Evolutionary conservation across 78 protist genomes (phyloP), one percentile per base, ranked within the genome.

Genomic region (Neovahlkampfia damariscottae): DNA sequence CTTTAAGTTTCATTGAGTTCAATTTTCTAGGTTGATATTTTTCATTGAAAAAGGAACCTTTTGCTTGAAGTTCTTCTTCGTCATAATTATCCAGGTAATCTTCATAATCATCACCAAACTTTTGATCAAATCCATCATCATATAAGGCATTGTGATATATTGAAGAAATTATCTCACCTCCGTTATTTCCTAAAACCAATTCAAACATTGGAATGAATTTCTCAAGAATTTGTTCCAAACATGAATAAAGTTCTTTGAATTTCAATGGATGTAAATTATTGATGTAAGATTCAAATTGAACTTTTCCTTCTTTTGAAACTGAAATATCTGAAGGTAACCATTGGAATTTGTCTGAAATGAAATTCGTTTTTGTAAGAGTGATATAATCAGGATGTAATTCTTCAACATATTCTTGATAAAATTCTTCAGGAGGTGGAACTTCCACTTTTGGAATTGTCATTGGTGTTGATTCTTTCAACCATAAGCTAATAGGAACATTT

Each of bases 211-310:
- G 85, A 19, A 82, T 67, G 78, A 82, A 82, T n/a, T 8, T 2
- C 0, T 40, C 75, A 28, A 82, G 41, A 5, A 82, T 58, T 39
- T 27, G 8, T 36, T 27, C 85, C 59, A 82, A n/a, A 10, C 66
- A 32, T 0, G 10, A 6, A 82, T 82, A 82, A 31, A 82, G 29
- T 2, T n/a, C 39, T 31, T 37, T 35, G 76, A 77, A 79, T 38
- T 77, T 8, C 31, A n/a, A 27, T 8, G 85, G 85, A 29, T 82
- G 80, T 10, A 82, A 70, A 62, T 82, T 82, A 69, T 82, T 82
- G 28, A 82, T 77, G 82, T 82, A 82, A 3, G 76, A 66, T 5
- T 76, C 82, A n/a, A 82, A 41, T 37, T 19, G 74, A 31, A 82
- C 85, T 4, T 28, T 8, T 59, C 83, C 85, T 5, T 80, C 81